Conservation (phyloP, 192 early-diverging fungal species). For the Umbelopsis isabellina region DNA sequence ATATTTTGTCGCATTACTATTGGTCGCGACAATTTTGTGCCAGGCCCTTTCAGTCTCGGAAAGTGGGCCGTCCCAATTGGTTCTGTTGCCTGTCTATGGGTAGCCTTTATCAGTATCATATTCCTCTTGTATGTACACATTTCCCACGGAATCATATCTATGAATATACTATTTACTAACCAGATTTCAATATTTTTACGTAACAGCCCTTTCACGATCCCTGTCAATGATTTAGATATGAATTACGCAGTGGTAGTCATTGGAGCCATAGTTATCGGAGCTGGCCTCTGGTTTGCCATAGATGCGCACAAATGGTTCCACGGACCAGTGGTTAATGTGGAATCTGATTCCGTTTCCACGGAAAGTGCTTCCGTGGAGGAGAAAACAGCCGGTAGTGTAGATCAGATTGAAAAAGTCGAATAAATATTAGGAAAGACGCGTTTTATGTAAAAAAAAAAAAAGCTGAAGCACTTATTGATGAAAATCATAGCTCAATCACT, state of each 20-base stretch:
- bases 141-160: background rate
- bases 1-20: conserved; percentile 44
- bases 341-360: background rate
- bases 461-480: too few relatives aligned
- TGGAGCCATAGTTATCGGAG: background rate
- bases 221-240: conserved; percentile 41
- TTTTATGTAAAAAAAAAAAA: too few relatives aligned
- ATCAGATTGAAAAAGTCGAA: background rate
- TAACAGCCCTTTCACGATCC: conserved; percentile 15
- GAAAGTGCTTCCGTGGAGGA: background rate
- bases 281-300: conserved; percentile 24
- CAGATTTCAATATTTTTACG: conserved; percentile 24
- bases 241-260: conserved; percentile 39
- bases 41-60: conserved; percentile 45
- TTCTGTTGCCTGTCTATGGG: conserved; percentile 36
- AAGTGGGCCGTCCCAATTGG: conserved; percentile 38
- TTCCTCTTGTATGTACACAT: conserved; percentile 39
- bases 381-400: background rate
- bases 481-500: too few relatives aligned
- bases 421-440: too few relatives aligned
- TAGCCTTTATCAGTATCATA: conserved; percentile 29
- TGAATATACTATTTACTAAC: background rate
- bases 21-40: conserved; percentile 41
- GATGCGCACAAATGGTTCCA: conserved; percentile 27
- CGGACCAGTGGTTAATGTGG: conserved; percentile 19